phyloP scores from a whole-genome alignment of 2,329 filamentous ascomycete species.

The Epichloe baconii region DNA sequence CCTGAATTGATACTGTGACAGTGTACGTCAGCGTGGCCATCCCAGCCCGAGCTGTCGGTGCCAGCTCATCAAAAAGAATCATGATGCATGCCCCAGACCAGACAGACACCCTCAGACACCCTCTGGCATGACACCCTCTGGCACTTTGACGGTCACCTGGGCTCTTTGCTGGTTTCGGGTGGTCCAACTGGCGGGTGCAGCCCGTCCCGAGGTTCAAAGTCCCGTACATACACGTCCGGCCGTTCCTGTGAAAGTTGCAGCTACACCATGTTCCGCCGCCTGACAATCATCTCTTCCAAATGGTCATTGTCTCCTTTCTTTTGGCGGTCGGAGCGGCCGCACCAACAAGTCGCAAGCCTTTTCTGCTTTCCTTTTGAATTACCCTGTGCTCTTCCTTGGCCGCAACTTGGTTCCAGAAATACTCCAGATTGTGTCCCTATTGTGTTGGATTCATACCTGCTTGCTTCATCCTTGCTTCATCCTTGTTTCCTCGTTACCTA shows the following conservation, averaged over 20 bases:
- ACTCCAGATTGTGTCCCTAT: background rate
- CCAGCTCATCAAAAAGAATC: constrained; percentile 4
- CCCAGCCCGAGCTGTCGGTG: constrained; percentile 3
- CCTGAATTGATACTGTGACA: background rate
- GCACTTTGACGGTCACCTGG: constrained; percentile 3
- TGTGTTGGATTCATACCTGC: too few species aligned
- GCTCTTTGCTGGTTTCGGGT: background rate
- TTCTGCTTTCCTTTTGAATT: background rate
- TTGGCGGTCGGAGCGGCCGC: background rate
- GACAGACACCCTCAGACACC: too few species aligned
- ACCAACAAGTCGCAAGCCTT: background rate
- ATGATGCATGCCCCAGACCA: background rate
- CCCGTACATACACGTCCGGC: too few species aligned
- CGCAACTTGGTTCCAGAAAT: background rate
- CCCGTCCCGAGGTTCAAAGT: background rate
- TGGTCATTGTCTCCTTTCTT: background rate
- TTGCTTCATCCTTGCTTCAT: too few species aligned
- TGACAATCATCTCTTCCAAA: too few species aligned
- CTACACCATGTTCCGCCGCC: too few species aligned
- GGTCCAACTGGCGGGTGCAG: background rate
- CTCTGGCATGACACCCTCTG: background rate
- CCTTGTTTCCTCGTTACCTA: too few species aligned
- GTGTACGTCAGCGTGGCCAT: constrained; percentile 1
- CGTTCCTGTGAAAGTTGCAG: too few species aligned
- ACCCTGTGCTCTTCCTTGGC: background rate